phyloP scores from a whole-genome alignment of 1,139 yeast species.

The Schizosaccharomyces versatilis region DNA sequence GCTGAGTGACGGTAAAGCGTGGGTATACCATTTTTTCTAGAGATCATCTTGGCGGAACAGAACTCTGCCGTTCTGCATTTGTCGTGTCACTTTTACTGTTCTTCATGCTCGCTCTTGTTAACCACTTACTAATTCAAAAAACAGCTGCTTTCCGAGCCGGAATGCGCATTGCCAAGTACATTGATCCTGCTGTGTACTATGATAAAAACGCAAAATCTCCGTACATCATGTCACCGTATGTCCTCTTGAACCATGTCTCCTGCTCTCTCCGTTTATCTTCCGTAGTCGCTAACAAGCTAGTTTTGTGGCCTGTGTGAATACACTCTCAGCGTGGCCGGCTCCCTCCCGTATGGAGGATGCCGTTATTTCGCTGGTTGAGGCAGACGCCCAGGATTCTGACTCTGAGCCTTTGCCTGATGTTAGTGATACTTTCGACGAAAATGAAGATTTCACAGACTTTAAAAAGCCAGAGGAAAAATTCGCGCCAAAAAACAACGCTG shows the following conservation, averaged over 20 bases:
- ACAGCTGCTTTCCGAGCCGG: constrained; percentile 9
- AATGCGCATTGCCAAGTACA: constrained; percentile 10
- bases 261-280: no score
- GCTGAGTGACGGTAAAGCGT: no score
- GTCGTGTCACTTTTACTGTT: background rate
- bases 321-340: constrained; percentile 11
- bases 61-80: no score
- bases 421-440: background rate
- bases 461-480: no score
- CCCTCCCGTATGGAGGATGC: constrained; percentile 8
- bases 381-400: background rate
- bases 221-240: constrained; percentile 10
- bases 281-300: background rate
- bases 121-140: background rate
- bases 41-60: no score
- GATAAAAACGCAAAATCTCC: constrained; percentile 7
- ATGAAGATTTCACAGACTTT: background rate
- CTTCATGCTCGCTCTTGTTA: background rate
- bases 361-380: constrained; percentile 6
- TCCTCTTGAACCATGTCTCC: background rate
- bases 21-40: background rate
- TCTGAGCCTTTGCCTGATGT: background rate
- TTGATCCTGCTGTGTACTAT: constrained; percentile 10
- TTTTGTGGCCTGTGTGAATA: constrained; percentile 10
- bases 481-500: background rate